Base-by-base conservation (phyloP, 352 stramenopile species). In the Phytophthora pistaciae region DNA sequence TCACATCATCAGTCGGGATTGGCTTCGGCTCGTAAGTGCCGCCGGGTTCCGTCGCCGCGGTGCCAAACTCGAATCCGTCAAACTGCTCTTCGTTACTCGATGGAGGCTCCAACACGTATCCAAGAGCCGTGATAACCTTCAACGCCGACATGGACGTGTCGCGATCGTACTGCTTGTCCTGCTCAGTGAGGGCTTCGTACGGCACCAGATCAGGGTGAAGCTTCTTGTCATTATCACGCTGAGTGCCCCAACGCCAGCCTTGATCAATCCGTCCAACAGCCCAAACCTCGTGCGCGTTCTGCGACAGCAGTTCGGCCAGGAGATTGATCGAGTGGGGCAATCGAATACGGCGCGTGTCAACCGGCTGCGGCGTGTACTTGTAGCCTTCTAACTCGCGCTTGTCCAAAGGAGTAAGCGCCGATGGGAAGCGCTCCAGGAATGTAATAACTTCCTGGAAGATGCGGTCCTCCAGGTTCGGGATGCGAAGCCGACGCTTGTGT, bases 201-300 rank as follows among this genome's bases (percentile, higher is more conserved):
- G 87, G 82, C 20, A 93, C 70, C 31, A 95, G 64, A 27, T 95
- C 85, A 1, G 84, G 85, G 46, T 93, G 87, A 23, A 94, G 75
- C 61, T 83, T 75, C 23, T 76, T 73, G 61, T 92, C 85, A 44
- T 94, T 93, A 75, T 94, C 84, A 38, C 87, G 85, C 49, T 81
- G 56, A 0, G 72, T 69, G 1, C 85, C 85, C 82, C 83, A 94
- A 14, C 80, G 78, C 85, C 87, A 93, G 23, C 85, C 87, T 66
- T 94, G 87, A 3, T 80, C 58, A 25, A 93, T 86, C 14, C 85
- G 85, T 1, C 87, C 84, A n/a, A 90, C 79, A n/a, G 83, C 75
- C 87, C 87, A 94, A 33, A 94, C 87, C 72, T 94, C 87, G 57
- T 94, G 87, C 11, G 87, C 85, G 50, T 94, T 91, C 38, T 94